Evolutionary conservation across 257 asterid species (phyloP).

Genomic region (Plantago major): DNA sequence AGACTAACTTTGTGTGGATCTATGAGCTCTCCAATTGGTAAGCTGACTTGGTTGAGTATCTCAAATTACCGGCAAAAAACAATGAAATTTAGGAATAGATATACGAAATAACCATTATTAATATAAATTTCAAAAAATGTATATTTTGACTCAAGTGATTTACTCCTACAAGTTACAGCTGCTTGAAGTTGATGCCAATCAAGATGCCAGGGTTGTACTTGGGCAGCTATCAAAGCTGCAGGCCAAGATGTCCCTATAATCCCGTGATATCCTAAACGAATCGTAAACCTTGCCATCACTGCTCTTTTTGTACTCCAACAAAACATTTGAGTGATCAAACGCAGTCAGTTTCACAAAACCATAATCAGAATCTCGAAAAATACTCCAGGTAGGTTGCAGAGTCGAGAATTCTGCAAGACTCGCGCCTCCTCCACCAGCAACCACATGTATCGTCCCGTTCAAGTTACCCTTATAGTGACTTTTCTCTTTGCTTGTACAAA

Average conservation of each 20-base stretch:
- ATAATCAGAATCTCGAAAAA: constrained; percentile 26
- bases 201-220: constrained; percentile 58
- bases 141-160: no score
- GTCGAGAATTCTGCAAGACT: constrained; percentile 61
- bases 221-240: constrained; percentile 88
- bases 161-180: no score
- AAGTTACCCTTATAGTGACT: constrained; percentile 42
- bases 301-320: constrained; percentile 60
- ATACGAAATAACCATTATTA: no score
- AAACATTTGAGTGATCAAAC: constrained; percentile 13
- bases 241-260: constrained; percentile 82
- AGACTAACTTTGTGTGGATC: no score
- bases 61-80: no score
- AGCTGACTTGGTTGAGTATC: no score
- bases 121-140: no score
- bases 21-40: no score
- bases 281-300: constrained; percentile 77
- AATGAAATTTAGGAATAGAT: no score
- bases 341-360: constrained; percentile 23
- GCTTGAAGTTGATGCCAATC: constrained; percentile 11
- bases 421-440: constrained; percentile 95
- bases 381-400: constrained; percentile 69
- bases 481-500: constrained; percentile 15
- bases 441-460: constrained; percentile 91
- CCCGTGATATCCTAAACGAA: constrained; percentile 73